Percentiles rank a stretch among this genome's conserved stretches.
These are phyloP conservation scores for Cutaneotrichosporon mucoides DNA, from an alignment of 1,284 basidiomycete genomes.

Conservation along the genomic window DNA sequence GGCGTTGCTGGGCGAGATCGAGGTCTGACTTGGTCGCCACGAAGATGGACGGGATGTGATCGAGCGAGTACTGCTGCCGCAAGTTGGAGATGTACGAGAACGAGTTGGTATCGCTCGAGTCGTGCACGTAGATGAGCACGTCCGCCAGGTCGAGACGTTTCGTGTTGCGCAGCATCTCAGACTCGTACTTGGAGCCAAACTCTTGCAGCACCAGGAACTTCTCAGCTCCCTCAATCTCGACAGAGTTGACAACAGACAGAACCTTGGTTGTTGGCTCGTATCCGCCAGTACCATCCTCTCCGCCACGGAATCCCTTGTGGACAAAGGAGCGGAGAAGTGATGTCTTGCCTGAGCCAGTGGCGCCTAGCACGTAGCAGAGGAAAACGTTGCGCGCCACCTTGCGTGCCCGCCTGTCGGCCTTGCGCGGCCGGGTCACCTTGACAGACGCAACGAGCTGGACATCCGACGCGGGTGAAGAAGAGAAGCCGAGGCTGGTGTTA, in stretches of 20 bases:
- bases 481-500: constrained; percentile 43
- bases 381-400: constrained; percentile 86
- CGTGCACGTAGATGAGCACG: constrained; percentile 92
- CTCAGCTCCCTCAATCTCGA: constrained; percentile 90
- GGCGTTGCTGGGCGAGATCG: constrained; percentile 91
- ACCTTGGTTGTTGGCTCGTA: constrained; percentile 88
- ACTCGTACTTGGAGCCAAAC: constrained; percentile 91
- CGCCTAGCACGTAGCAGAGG: constrained; percentile 87
- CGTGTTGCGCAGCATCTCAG: constrained; percentile 79
- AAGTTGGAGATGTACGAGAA: constrained; percentile 98
- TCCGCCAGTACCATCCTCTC: constrained; percentile 33
- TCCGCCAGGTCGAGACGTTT: constrained; percentile 91
- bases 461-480: constrained; percentile 48
- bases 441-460: constrained; percentile 65
- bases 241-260: constrained; percentile 87
- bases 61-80: constrained; percentile 92
- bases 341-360: constrained; percentile 94
- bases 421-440: constrained; percentile 73
- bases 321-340: constrained; percentile 78
- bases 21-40: constrained; percentile 99
- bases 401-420: constrained; percentile 79
- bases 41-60: constrained; percentile 90
- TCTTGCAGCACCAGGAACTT: constrained; percentile 97
- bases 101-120: constrained; percentile 97
- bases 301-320: constrained; percentile 61